Evolutionary conservation across 2,329 filamentous ascomycete genomes (phyloP).

Genomic region (Aphanocladium album): DNA sequence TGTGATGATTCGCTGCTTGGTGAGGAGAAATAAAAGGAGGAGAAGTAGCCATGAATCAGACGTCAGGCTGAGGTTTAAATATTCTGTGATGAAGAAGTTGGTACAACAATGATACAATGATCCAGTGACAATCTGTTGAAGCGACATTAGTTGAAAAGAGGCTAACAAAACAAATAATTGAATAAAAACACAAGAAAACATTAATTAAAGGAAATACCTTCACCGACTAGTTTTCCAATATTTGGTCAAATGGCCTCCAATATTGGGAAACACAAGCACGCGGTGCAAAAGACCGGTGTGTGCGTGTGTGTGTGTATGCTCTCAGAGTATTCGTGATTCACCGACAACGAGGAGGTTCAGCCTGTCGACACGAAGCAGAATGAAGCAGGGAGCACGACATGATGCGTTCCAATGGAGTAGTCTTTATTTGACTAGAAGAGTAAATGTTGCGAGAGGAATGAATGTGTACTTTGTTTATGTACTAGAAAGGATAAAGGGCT

Average conservation of each 20-base stretch:
- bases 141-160: too few relatives aligned
- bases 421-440: too few relatives aligned
- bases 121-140: neutral
- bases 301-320: neutral
- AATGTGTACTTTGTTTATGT: too few relatives aligned
- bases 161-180: neutral
- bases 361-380: neutral
- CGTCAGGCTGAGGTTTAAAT: neutral
- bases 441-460: too few relatives aligned
- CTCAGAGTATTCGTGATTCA: conserved; percentile 2
- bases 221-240: neutral
- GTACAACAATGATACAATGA: neutral
- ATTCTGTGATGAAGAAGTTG: neutral
- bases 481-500: too few relatives aligned
- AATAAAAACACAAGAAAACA: neutral
- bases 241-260: neutral
- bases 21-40: too few relatives aligned
- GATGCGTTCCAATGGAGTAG: neutral
- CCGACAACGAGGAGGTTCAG: neutral
- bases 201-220: neutral
- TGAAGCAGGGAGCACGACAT: neutral
- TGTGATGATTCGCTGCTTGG: too few relatives aligned
- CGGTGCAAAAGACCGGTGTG: conserved; percentile 5
- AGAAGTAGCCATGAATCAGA: neutral
- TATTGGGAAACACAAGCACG: conserved; percentile 3